Evolutionary conservation across 2,329 filamentous ascomycete genomes (phyloP), one percentile per base, ranked within the genome.

Genomic region (Exophiala sp.): DNA sequence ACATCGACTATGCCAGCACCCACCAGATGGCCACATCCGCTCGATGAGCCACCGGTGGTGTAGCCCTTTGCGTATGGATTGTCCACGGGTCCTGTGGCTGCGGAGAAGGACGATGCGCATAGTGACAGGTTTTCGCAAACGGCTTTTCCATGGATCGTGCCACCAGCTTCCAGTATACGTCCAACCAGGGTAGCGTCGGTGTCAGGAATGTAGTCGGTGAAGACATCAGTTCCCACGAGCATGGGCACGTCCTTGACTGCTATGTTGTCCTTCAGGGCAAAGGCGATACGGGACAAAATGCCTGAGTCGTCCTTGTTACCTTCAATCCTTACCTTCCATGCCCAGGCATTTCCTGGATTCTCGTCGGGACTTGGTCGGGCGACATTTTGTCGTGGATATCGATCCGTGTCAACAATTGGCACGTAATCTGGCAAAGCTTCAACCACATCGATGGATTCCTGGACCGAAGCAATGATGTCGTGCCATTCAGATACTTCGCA

Each of bases 241-340:
- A 73, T 68, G 9, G 74, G 73, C 24, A 78, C 67, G 4, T 71
- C 72, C 0, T 69, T 72, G 1, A 79, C 68, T 4, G 71, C 70
- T 9, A 78, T 72, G 55, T 78, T 78, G 62, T 78, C 77, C 58
- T 78, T 79, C 48, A 78, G 62, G 3, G 69, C 73, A 8, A 78
- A 66, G 35, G 66, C 75, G 59, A 72, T 72, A 34, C 71, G 71
- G 5, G 68, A 55, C 5, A 78, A 66, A 20, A 71, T 60, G 20
- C 65, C 62, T 3, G 62, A 53, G 9, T 63, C 50, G 8, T 62
- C 57, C 1, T 58, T 57, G 4, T 65, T 60, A 54, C 72, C 70
- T 47, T 63, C 59, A 51, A 72, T 69, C 18, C 59, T 67, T 46
- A 69, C 73, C 46, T 62, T 68, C 71, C 72, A 75, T 5, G 73